Base-by-base conservation (phyloP, 2,329 filamentous ascomycete genomes). In the Ceratocystis colombiana region DNA sequence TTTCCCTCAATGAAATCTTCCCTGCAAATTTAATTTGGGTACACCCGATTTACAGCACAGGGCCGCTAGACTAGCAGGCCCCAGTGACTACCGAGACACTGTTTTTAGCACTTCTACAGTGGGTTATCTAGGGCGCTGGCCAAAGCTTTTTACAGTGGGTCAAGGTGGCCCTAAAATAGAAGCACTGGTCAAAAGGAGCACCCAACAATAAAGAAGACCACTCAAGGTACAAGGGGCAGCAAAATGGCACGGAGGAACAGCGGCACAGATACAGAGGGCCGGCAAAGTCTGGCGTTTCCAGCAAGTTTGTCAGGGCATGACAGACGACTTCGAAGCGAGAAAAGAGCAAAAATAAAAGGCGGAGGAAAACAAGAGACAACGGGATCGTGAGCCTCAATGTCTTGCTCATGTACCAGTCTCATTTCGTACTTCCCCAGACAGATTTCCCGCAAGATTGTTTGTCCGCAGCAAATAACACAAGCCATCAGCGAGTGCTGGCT, bases 61-160 rank as follows among this genome's bases (percentile, higher is more conserved):
- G 53, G 53, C 53, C 53, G 6, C 53, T 59, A n/a, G 10, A n/a
- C 53, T 33, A 33, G 28, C 50, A 59, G 8, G 53, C 28, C 10
- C 17, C 28, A 59, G 53, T 28, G 28, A 22, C 12, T 7, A 8
- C 28, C 53, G 53, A 33, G 12, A 3, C 25, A 6, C 28, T 37
- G 53, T 59, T 59, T 59, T 59, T 59, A 59, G 53, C 17, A 37
- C 28, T n/a, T 30, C 30, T 59, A 37, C 53, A 59, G 53, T 20
- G 53, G 53, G 53, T 8, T 33, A 20, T 33, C n/a, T 33, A 33
- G 53, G 25, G 28, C 8, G 2, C 25, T 7, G 53, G 53, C 15
- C 53, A 30, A 59, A 59, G 53, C 53, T 57, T 59, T 33, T 37
- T 37, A 6, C 25, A 33, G 53, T 59, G 53, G 53, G 28, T n/a